phyloP scores from a whole-genome alignment of 805 yeast species.

The Grigorovia humatica region DNA sequence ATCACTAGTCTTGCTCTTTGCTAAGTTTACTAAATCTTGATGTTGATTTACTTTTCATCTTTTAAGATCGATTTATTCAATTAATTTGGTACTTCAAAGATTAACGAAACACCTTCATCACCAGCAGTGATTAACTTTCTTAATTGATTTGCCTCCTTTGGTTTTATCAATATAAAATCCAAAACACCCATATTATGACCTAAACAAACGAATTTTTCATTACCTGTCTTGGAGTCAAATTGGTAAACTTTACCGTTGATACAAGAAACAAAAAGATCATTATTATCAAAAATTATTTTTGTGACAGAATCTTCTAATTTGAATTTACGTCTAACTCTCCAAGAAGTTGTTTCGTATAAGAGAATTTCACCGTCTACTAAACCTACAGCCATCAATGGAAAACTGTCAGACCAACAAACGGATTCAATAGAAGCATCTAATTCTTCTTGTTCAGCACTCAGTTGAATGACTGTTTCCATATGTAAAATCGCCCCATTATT shows the following conservation, averaged over 20 bases:
- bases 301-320: slow-evolving; percentile 77
- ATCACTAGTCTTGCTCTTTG: no score
- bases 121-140: slow-evolving; percentile 80
- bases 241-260: slow-evolving; percentile 80
- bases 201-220: slow-evolving; percentile 61
- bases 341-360: slow-evolving; percentile 70
- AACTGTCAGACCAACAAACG: slow-evolving; percentile 61
- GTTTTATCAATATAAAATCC: slow-evolving; percentile 63
- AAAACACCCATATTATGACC: slow-evolving; percentile 94
- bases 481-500: slow-evolving; percentile 58
- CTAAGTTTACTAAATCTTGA: no score
- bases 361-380: slow-evolving; percentile 80
- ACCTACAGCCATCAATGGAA: slow-evolving; percentile 72
- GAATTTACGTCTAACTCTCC: slow-evolving; percentile 73
- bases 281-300: slow-evolving; percentile 52
- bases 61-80: neutral
- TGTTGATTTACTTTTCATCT: neutral
- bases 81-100: slow-evolving; percentile 39
- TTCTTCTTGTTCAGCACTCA: slow-evolving; percentile 45
- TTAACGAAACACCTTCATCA: slow-evolving; percentile 88
- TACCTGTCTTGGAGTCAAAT: slow-evolving; percentile 86
- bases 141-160: slow-evolving; percentile 16
- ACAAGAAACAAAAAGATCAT: slow-evolving; percentile 55
- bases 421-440: slow-evolving; percentile 68
- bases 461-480: slow-evolving; percentile 52